Base-by-base conservation (phyloP, 306 rosid genomes). In the Hippophae rhamnoides region DNA sequence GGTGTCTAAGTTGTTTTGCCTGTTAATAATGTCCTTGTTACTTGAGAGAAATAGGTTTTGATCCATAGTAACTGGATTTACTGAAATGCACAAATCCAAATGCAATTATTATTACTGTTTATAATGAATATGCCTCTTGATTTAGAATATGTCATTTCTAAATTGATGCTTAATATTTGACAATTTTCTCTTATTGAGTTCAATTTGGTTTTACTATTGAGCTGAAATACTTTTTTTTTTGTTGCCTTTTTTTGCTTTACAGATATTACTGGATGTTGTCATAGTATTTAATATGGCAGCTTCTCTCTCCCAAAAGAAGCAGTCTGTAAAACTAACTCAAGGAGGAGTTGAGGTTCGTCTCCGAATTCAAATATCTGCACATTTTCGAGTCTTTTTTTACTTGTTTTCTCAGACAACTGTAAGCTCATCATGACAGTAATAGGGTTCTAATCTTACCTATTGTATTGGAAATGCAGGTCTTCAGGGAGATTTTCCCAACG, bases 201-300 rank as follows among this genome's bases (percentile, higher is more conserved):
- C 53, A 49, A 49, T 49, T 49, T 8, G 5, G 18, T 9, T 12
- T 3, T 13, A 13, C 53, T 23, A 48, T 6, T 55, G 58, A 31
- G 52, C 47, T 42, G 6, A 63, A 53, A 58, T 43, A 27, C 38
- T 64, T 13, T 61, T 57, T 60, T 49, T 56, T 18, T 18, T 18
- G 0, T 18, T 18, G 23, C 23, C 23, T 18, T 18, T 18, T 50
- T 31, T 38, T 10, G 41, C 58, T 66, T 60, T 42, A 53, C 86
- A 90, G 98, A 85, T 85, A 64, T 69, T 90, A 43, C 87, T 85
- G 50, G 84, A 90, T 73, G 76, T 81, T 64, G 89, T 83, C 73
- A 74, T 82, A 6, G 70, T 83, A 69, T 87, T 81, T 86, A 87
- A 90, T 70, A 76, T 53, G 74, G 94, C 85, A 72, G 81, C 96